These are phyloP conservation scores for Ceratocystis alfenasii DNA, from an alignment of 2,329 filamentous ascomycete genomes.

Conservation along the genomic window DNA sequence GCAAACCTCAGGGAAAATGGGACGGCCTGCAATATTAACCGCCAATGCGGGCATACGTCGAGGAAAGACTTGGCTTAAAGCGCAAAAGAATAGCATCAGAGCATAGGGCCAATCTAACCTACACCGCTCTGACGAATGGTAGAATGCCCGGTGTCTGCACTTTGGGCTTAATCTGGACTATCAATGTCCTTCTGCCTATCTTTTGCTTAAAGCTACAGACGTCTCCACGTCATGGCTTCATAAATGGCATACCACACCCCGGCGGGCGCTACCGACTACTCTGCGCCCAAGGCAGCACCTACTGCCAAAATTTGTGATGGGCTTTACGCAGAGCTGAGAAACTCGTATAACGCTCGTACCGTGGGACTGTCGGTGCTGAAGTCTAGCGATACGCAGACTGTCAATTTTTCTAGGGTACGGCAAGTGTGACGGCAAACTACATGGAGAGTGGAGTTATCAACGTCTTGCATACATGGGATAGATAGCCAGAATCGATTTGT, in stretches of 20 bases:
- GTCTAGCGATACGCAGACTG: constrained; percentile 38
- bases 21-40: constrained; percentile 39
- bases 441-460: constrained; percentile 14
- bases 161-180: constrained; percentile 44
- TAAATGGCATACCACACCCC: constrained; percentile 43
- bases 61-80: constrained; percentile 40
- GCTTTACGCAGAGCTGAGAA: constrained; percentile 38
- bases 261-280: constrained; percentile 48
- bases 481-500: constrained; percentile 22
- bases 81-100: constrained; percentile 35
- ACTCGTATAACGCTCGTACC: constrained; percentile 41
- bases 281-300: constrained; percentile 42
- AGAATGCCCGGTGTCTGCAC: constrained; percentile 47
- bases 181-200: constrained; percentile 45
- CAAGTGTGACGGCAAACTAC: constrained; percentile 8
- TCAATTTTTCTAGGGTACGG: constrained; percentile 28
- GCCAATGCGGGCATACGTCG: constrained; percentile 46
- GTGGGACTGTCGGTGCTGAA: constrained; percentile 32
- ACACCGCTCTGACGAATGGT: too few species aligned
- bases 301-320: constrained; percentile 49
- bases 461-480: constrained; percentile 1
- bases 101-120: constrained; percentile 16
- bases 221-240: constrained; percentile 45
- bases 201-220: constrained; percentile 46
- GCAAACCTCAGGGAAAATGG: constrained; percentile 8